Evolutionary conservation across 2,329 filamentous ascomycete genomes (phyloP).

Genomic region (Magnaporthiopsis poae): DNA sequence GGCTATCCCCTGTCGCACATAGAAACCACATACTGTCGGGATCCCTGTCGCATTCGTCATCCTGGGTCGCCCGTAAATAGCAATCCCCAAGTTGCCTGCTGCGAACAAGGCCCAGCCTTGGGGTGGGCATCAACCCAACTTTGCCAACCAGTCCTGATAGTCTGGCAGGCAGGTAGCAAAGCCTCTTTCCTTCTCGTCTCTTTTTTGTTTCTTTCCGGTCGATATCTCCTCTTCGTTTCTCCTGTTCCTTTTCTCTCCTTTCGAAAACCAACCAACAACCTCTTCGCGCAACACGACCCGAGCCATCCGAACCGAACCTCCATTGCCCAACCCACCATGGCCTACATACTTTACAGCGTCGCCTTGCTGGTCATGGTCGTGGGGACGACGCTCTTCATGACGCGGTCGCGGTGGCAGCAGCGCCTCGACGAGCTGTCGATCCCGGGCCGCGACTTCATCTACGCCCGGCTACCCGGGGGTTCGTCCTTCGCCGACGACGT

Average conservation of each 20-base stretch:
- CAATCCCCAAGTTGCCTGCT: background rate
- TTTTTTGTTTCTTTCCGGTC: conserved; percentile 7
- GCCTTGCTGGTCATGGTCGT: conserved; percentile 61
- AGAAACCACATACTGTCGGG: background rate
- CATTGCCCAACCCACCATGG: conserved; percentile 42
- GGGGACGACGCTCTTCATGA: conserved; percentile 71
- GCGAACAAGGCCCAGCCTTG: background rate
- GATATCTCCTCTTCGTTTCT: background rate
- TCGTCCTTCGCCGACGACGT: conserved; percentile 79
- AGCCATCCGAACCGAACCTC: conserved; percentile 1
- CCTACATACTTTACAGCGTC: conserved; percentile 69
- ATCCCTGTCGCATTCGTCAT: conserved; percentile 8
- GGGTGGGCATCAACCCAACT: background rate
- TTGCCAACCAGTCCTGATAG: background rate
- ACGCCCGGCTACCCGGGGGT: conserved; percentile 57
- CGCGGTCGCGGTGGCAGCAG: conserved; percentile 66
- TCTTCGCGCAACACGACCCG: conserved; percentile 5
- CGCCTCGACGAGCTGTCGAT: conserved; percentile 43
- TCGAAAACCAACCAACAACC: background rate
- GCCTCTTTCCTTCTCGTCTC: background rate
- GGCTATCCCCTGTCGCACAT: background rate
- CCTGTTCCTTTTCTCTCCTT: conserved; percentile 5
- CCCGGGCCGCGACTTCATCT: conserved; percentile 52
- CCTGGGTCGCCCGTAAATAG: conserved; percentile 3
- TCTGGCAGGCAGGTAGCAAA: background rate